These are phyloP conservation scores for Dioszegia crocea DNA, from an alignment of 768 basidiomycete genomes.

Conservation along the genomic window DNA sequence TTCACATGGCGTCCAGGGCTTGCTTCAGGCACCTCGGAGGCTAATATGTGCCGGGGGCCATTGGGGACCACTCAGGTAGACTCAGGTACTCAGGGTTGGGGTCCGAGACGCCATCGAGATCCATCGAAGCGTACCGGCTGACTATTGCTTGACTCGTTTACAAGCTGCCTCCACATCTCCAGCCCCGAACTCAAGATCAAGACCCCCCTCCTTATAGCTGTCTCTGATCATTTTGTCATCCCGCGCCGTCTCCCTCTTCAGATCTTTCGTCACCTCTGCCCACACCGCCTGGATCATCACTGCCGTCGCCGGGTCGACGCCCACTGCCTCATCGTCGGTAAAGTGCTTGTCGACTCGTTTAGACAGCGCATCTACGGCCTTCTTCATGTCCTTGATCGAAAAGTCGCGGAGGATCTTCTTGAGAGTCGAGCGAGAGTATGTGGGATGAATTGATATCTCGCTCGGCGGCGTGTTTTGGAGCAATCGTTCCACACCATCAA, in stretches of 20 bases:
- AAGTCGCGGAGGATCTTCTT: constrained; percentile 82
- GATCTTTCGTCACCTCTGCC: constrained; percentile 83
- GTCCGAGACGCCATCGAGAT: too few species aligned
- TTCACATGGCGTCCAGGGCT: too few species aligned
- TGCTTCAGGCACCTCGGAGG: too few species aligned
- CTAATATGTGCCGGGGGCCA: too few species aligned
- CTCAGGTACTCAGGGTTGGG: too few species aligned
- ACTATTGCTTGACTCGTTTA: constrained; percentile 52
- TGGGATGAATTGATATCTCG: constrained; percentile 70
- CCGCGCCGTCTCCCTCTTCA: constrained; percentile 66
- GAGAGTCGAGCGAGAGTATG: constrained; percentile 70
- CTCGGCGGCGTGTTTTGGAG: constrained; percentile 71
- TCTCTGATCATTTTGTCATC: constrained; percentile 67
- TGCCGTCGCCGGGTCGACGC: constrained; percentile 2
- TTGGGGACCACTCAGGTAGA: too few species aligned
- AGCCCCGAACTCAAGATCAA: constrained; percentile 68
- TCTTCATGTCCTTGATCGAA: constrained; percentile 80
- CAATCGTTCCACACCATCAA: constrained; percentile 84
- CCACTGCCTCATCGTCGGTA: constrained; percentile 55
- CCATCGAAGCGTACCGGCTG: neutral
- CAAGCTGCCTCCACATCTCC: constrained; percentile 75
- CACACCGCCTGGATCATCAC: constrained; percentile 68
- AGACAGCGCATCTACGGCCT: constrained; percentile 76
- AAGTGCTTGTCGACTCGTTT: constrained; percentile 96
- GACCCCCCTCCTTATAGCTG: constrained; percentile 72